These are phyloP conservation scores for Taxillus chinensis DNA, from an alignment of 164 flowering plant species.

Conservation along the genomic window DNA sequence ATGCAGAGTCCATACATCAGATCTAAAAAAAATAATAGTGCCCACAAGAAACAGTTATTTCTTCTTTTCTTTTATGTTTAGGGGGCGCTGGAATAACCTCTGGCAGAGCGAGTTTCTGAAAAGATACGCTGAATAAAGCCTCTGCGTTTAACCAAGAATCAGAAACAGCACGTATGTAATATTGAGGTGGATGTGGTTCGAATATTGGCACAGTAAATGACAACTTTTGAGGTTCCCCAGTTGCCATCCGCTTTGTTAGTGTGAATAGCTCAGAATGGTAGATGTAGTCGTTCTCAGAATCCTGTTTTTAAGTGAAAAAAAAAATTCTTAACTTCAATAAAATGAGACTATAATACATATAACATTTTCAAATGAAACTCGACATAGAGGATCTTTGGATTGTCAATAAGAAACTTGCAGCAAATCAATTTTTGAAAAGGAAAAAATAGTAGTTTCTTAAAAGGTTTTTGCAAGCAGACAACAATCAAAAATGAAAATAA, in stretches of 20 bases:
- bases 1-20: constrained; percentile 10
- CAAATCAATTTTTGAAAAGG: too few relatives aligned
- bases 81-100: constrained; percentile 41
- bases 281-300: constrained; percentile 89
- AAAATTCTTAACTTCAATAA: not conserved
- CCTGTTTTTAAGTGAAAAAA: constrained; percentile 31
- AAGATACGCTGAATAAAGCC: constrained; percentile 72
- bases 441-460: too few relatives aligned
- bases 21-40: not conserved
- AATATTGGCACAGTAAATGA: constrained; percentile 94
- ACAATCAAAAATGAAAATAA: too few relatives aligned
- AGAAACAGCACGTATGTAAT: constrained; percentile 86
- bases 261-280: constrained; percentile 94
- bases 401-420: too few relatives aligned
- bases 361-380: too few relatives aligned
- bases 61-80: not conserved
- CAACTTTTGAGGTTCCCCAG: constrained; percentile 79
- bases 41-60: not conserved
- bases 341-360: not conserved
- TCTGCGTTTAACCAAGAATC: constrained; percentile 95
- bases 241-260: constrained; percentile 73
- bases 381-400: too few relatives aligned
- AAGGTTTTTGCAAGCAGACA: too few relatives aligned
- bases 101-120: constrained; percentile 81
- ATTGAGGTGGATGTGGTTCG: constrained; percentile 99